Base-by-base conservation (phyloP, 1,139 yeast genomes). In the Candida sojae region DNA sequence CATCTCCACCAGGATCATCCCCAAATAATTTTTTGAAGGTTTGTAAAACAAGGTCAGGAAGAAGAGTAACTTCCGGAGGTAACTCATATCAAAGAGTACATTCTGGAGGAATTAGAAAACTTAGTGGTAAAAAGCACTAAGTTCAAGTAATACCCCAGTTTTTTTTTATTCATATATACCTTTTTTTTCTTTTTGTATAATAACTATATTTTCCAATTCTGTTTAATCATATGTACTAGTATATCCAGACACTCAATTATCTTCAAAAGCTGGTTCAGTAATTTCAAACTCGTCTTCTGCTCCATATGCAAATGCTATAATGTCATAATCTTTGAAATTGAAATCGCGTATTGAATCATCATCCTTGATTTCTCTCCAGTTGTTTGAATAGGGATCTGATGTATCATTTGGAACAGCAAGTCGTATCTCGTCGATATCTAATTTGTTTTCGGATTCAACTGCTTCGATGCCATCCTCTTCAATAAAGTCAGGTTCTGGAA, bases 371-470 rank as follows among this genome's bases (percentile, higher is more conserved):
- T 66, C 70, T 3, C 70, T 60, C 79, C 80, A 75, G 43, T 70
- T 59, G 50, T 73, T 75, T 9, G 60, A 66, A 51, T 73, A 74
- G 0, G 79, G 78, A 6, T 62, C 48, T 0, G 71, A 60, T 42
- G 64, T 68, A 48, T 75, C 78, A 51, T 67, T 68, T 0, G 82
- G 80, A 10, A 72, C 54, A 0, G 79, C 82, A 12, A 78, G 49
- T 48, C 59, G 58, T n/a, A 78, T 53, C 8, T 67, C 67, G 6
- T 53, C 57, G 0, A 53, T 46, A 2, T 48, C 33, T 5, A 39
- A 43, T 11, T 44, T 41, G 26, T 53, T 46, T 40, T 46, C 48
- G n/a, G 39, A 31, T 17, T 48, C 46, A 31, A 44, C 31, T 23
- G 38, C 49, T 17, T 9, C 40, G 8, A 35, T 46, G n/a, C 39